phyloP scores from a whole-genome alignment of 805 yeast species.

The Candida golubevii region DNA sequence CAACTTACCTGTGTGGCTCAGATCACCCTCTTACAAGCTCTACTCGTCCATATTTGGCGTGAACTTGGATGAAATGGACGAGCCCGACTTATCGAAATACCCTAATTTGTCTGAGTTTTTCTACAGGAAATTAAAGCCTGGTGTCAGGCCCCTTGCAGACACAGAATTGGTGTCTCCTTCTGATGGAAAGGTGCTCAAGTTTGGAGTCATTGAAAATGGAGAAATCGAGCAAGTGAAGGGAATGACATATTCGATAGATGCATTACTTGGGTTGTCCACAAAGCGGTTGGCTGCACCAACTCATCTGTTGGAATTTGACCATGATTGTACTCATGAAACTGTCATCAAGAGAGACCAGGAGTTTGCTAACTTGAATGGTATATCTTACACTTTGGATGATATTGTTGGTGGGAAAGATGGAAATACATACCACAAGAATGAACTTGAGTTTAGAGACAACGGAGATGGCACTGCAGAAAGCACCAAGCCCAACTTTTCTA shows the following conservation, averaged over 20 bases:
- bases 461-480: slow-evolving; percentile 59
- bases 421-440: slow-evolving; percentile 42
- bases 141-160: slow-evolving; percentile 68
- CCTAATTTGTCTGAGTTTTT: slow-evolving; percentile 86
- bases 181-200: slow-evolving; percentile 85
- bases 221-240: slow-evolving; percentile 97
- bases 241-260: slow-evolving; percentile 84
- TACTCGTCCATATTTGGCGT: slow-evolving; percentile 84
- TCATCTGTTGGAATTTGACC: slow-evolving; percentile 44
- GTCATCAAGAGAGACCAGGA: slow-evolving; percentile 56
- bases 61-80: slow-evolving; percentile 82
- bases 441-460: slow-evolving; percentile 50
- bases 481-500: slow-evolving; percentile 27
- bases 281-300: slow-evolving; percentile 51
- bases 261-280: slow-evolving; percentile 68
- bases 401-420: slow-evolving; percentile 53
- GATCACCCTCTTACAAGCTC: slow-evolving; percentile 74
- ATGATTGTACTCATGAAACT: slow-evolving; percentile 36
- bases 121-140: slow-evolving; percentile 75
- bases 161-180: slow-evolving; percentile 80
- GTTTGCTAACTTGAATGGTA: slow-evolving; percentile 75
- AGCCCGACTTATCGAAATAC: slow-evolving; percentile 70
- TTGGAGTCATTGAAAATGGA: slow-evolving; percentile 77
- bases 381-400: slow-evolving; percentile 65
- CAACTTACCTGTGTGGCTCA: slow-evolving; percentile 80